Conservation (phyloP, 176 grass and related monocot genomes). For the Bromus sterilis region DNA sequence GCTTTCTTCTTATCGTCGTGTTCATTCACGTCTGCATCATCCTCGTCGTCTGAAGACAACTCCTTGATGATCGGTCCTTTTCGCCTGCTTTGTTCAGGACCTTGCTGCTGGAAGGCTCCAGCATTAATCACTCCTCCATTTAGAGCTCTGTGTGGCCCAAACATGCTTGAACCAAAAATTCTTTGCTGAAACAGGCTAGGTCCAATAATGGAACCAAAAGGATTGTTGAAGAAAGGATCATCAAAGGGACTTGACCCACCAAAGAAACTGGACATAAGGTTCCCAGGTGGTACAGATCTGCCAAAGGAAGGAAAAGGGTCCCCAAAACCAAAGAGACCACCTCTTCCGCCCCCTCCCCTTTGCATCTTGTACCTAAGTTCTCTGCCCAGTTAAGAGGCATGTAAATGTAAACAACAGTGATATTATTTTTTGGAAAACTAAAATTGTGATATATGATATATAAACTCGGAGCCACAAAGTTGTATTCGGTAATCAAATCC, state of each 20-base stretch:
- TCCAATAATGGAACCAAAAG: constrained; percentile 50
- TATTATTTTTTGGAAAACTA: neutral
- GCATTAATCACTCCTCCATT: constrained; percentile 20
- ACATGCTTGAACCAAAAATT: constrained; percentile 23
- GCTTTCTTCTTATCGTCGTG: constrained; percentile 29
- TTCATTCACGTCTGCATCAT: constrained; percentile 1
- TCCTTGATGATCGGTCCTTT: constrained; percentile 62
- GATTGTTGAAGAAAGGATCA: constrained; percentile 59
- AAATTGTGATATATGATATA: neutral
- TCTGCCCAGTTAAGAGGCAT: neutral
- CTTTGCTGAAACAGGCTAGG: constrained; percentile 38
- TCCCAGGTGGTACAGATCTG: constrained; percentile 29
- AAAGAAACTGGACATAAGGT: constrained; percentile 47
- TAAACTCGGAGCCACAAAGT: neutral
- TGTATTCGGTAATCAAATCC: neutral
- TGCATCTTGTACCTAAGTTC: constrained; percentile 32
- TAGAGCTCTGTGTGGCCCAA: neutral
- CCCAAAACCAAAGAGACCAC: constrained; percentile 41
- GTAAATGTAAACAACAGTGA: neutral
- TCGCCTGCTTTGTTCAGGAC: constrained; percentile 26
- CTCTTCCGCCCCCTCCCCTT: constrained; percentile 35
- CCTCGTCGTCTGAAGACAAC: constrained; percentile 59
- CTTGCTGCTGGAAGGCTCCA: constrained; percentile 37
- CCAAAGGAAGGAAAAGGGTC: constrained; percentile 38
- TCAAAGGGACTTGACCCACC: constrained; percentile 52